Evolutionary conservation across 2,329 filamentous ascomycete genomes (phyloP).

Genomic region (Colletotrichum sp.): DNA sequence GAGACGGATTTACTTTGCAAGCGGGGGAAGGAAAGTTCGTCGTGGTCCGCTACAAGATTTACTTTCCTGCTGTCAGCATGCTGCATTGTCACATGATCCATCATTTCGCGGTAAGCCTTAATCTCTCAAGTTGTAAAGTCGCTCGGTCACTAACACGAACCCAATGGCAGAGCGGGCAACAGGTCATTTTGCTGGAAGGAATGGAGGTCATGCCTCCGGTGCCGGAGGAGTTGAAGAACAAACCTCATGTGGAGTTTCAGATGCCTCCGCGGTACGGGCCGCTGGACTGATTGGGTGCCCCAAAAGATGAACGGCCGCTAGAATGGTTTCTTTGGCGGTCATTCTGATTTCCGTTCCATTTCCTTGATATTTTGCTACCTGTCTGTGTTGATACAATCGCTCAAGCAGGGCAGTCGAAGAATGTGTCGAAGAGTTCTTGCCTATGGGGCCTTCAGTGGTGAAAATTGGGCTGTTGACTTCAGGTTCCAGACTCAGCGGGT

Average conservation of each 20-base stretch:
- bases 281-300: not conserved
- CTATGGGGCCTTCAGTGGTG: fast-evolving
- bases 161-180: not conserved
- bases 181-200: not conserved
- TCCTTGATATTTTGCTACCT: fast-evolving
- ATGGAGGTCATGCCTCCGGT: slow-evolving; percentile 11
- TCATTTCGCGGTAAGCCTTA: not conserved
- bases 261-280: slow-evolving; percentile 1
- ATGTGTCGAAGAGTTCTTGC: not conserved
- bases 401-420: fast-evolving
- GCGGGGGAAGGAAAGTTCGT: not conserved
- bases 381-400: fast-evolving
- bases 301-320: not conserved
- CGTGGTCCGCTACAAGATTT: not conserved
- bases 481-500: fast-evolving
- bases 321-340: too few relatives aligned
- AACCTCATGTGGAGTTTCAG: not conserved
- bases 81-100: slow-evolving; percentile 15
- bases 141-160: not conserved
- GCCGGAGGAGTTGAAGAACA: not conserved
- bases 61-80: slow-evolving; percentile 1
- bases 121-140: not conserved
- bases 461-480: fast-evolving
- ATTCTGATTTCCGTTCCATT: too few relatives aligned
- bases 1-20: not conserved